A percentile compares a stretch with the other conserved stretches of the same genome.
Conservation (phyloP, 169 alveolate species). For the Perkinsus olseni region DNA sequence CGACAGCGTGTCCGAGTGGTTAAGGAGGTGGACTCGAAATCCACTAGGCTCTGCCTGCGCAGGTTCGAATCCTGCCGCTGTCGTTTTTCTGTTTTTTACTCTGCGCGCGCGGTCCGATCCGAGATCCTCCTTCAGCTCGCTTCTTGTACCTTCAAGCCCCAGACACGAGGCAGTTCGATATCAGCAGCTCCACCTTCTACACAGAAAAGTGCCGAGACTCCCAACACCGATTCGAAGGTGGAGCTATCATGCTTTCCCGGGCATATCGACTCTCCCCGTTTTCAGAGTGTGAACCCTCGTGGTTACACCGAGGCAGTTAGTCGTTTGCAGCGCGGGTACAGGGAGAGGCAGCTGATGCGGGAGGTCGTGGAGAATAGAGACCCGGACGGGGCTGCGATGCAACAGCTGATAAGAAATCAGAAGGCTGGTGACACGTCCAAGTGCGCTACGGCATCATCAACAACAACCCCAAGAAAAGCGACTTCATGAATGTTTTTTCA, state of each 20-base stretch:
- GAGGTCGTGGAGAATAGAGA: neutral
- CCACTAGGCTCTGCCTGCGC: conserved; percentile 89
- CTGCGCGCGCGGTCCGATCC: neutral
- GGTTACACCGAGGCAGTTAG: neutral
- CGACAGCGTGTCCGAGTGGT: conserved; percentile 77
- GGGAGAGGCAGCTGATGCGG: neutral
- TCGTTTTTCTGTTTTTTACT: conserved; percentile 36
- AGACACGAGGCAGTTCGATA: neutral
- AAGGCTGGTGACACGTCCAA: neutral
- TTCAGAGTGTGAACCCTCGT: neutral
- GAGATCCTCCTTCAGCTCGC: neutral
- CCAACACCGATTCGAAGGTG: no score
- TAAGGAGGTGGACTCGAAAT: conserved; percentile 75
- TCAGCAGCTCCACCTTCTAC: neutral
- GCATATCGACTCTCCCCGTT: no score
- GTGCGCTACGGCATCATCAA: neutral
- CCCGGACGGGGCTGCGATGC: neutral
- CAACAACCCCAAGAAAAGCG: no score
- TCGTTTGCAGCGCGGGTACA: neutral
- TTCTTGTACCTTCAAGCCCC: neutral
- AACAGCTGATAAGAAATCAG: neutral
- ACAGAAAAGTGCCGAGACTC: no score
- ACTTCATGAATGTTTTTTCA: neutral
- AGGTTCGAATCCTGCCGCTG: conserved; percentile 91
- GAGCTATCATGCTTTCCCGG: no score